Base-by-base conservation (phyloP, 2,329 filamentous ascomycete genomes). In the Penicillium aurantiogriseum region DNA sequence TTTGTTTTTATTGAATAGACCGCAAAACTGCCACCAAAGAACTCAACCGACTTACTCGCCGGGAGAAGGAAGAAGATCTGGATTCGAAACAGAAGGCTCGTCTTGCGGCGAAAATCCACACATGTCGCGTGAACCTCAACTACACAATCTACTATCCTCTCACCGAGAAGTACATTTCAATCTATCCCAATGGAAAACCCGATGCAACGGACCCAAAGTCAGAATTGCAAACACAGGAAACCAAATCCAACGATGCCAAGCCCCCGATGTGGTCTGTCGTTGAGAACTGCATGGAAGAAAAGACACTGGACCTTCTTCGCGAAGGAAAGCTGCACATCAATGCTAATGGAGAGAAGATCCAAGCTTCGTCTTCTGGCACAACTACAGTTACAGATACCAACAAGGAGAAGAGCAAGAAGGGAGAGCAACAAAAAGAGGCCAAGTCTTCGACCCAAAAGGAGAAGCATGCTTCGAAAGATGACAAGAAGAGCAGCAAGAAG, bases 121-220 rank as follows among this genome's bases (percentile, higher is more conserved):
- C 71, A 31, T 79, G 80, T 8, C 79, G 83, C 52, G 80, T 86
- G 23, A 85, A 87, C 67, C 69, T 87, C 61, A 85, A 85, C 66
- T 88, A 88, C 69, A 81, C 85, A 8, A 78, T 83, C 39, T 87
- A 85, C 69, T 85, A 81, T 61, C 85, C 85, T 15, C 76, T 87
- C 23, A 79, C 80, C 54, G 77, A 82, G 66, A 81, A 84, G 57
- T 88, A 88, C 70, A 77, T 83, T 13, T 80, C 83, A 21, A 71
- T 88, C 3, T 88, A 81, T 61, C 76, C 77, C 8, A 72, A 76
- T 50, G 64, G 70, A 31, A 65, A 72, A 15, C 67, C 58, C 3
- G 59, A 48, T 17, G 54, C 54, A 17, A 55, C 53, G 10, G 62
- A 51, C 4, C 55, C 63, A 1, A 54, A 59, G 11, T 43, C 63